Conservation (phyloP, 2,329 filamentous ascomycete genomes). For the Colletotrichum acutatum region DNA sequence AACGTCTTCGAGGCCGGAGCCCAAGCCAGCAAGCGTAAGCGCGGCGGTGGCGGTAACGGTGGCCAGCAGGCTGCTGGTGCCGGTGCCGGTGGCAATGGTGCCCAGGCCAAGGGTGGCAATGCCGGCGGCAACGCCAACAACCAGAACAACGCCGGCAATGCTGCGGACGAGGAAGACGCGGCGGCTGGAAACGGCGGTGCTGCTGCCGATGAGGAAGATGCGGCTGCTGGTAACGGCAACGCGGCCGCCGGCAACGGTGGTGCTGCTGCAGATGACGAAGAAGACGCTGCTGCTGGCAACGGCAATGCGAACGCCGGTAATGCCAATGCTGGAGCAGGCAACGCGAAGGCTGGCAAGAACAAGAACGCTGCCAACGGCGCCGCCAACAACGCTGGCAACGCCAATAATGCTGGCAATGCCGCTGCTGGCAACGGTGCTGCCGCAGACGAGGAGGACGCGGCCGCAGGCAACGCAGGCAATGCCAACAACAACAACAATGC, state of each 20-base stretch:
- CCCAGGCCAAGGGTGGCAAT: not conserved
- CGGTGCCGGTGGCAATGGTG: not conserved
- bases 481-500: too few relatives aligned
- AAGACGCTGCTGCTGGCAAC: not conserved
- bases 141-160: not conserved
- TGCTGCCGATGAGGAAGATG: not conserved
- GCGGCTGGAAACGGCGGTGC: not conserved
- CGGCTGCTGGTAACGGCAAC: not conserved
- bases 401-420: not conserved
- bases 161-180: not conserved
- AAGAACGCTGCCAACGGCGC: not conserved
- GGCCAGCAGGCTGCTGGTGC: slow-evolving; percentile 5
- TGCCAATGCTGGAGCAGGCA: not conserved
- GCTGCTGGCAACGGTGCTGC: not conserved
- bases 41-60: not conserved
- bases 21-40: slow-evolving; percentile 7
- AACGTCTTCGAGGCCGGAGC: slow-evolving; percentile 38
- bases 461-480: not conserved
- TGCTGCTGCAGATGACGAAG: not conserved
- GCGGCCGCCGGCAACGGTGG: not conserved
- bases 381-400: not conserved
- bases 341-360: not conserved
- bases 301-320: not conserved
- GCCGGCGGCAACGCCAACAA: not conserved
- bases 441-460: not conserved